Conservation (phyloP, 768 basidiomycete species). For the Collybia sp. region DNA sequence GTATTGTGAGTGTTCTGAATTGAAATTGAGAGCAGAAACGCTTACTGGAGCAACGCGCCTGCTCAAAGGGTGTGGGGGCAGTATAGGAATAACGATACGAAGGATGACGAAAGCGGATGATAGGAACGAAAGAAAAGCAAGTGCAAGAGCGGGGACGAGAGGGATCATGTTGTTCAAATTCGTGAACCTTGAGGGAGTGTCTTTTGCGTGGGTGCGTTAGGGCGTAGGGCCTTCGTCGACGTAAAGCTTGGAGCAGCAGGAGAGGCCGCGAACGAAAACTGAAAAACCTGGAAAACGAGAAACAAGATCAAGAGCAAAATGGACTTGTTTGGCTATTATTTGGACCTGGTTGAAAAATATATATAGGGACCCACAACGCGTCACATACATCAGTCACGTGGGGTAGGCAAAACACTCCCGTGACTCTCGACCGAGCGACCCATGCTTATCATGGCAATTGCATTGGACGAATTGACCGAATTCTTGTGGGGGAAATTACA, state of each 20-base stretch:
- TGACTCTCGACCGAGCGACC: too few species aligned
- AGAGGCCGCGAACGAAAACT: slow-evolving; percentile 20
- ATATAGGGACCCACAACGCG: slow-evolving; percentile 21
- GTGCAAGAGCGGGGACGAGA: slow-evolving; percentile 58
- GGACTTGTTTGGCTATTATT: slow-evolving; percentile 29
- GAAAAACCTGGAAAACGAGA: slow-evolving; percentile 20
- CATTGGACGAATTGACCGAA: too few species aligned
- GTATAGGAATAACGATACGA: slow-evolving; percentile 68
- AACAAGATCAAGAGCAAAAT: slow-evolving; percentile 10
- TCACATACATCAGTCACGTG: slow-evolving; percentile 23
- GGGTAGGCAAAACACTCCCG: slow-evolving; percentile 2
- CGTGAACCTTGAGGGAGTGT: slow-evolving; percentile 41
- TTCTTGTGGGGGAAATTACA: too few species aligned
- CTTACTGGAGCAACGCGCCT: slow-evolving; percentile 70
- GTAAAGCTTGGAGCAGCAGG: slow-evolving; percentile 27
- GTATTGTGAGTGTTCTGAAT: slow-evolving; percentile 13
- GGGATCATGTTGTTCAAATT: slow-evolving; percentile 51
- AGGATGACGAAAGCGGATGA: slow-evolving; percentile 73
- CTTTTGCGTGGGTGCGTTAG: slow-evolving; percentile 34
- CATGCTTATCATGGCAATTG: too few species aligned
- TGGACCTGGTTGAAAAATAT: slow-evolving; percentile 30
- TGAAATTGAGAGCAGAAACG: slow-evolving; percentile 9
- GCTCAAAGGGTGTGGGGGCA: slow-evolving; percentile 70
- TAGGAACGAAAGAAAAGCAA: slow-evolving; percentile 68
- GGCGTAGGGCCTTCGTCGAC: slow-evolving; percentile 39